A percentile compares a stretch with the other conserved stretches of the same genome.
Evolutionary conservation across 1,284 basidiomycete species (phyloP).

Genomic region (Jaminaea rosea): DNA sequence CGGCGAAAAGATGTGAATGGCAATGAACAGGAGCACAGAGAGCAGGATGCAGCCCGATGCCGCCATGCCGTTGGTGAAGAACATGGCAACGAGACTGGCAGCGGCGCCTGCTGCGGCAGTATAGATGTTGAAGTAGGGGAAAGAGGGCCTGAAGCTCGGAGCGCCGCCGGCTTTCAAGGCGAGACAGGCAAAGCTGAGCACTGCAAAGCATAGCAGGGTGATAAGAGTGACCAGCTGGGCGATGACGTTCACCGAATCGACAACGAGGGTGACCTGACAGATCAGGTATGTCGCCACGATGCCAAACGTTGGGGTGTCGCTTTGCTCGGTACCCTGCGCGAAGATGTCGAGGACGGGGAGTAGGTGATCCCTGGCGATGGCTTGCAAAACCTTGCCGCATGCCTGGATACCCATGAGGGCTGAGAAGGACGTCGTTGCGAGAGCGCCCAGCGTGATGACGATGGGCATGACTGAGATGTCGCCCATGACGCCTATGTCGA

Average conservation of each 20-base stretch:
- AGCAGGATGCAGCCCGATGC: conserved; percentile 35
- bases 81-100: conserved; percentile 41
- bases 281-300: conserved; percentile 36
- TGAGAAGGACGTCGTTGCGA: conserved; percentile 43
- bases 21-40: conserved; percentile 35
- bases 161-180: conserved; percentile 46
- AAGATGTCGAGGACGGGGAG: conserved; percentile 38
- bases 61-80: conserved; percentile 35
- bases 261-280: conserved; percentile 39
- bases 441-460: conserved; percentile 40
- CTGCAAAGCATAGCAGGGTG: conserved; percentile 43
- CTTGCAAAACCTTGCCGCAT: conserved; percentile 43
- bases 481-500: conserved; percentile 40
- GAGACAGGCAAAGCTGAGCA: conserved; percentile 40
- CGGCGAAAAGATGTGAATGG: conserved; percentile 42
- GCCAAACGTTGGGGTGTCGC: conserved; percentile 41
- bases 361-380: conserved; percentile 43
- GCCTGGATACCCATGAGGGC: conserved; percentile 46
- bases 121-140: conserved; percentile 47
- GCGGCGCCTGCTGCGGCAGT: conserved; percentile 39
- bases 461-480: conserved; percentile 41
- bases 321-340: conserved; percentile 40
- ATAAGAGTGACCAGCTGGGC: conserved; percentile 39
- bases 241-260: conserved; percentile 45
- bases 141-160: conserved; percentile 44